Evolutionary conservation across 2,329 filamentous ascomycete species (phyloP).

Genomic region (Fusarium setosum): DNA sequence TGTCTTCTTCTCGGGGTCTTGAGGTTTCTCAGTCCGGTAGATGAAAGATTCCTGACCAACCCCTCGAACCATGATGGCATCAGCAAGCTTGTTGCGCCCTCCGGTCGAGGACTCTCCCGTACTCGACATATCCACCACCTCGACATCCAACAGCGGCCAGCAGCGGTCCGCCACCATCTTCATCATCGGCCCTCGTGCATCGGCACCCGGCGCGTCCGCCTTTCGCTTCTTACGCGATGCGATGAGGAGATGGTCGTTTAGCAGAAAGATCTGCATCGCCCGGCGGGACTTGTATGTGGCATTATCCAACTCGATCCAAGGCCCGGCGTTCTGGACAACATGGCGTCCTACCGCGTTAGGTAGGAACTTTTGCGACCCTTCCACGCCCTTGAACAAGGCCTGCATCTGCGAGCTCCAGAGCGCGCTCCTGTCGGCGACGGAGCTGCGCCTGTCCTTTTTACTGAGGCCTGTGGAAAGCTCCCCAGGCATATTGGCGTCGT

Average conservation of each 20-base stretch:
- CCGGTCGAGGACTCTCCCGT: constrained; percentile 65
- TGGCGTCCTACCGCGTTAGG: constrained; percentile 92
- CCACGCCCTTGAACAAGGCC: constrained; percentile 95
- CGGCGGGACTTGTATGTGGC: constrained; percentile 95
- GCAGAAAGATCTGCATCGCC: constrained; percentile 88
- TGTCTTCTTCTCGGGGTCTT: constrained; percentile 81
- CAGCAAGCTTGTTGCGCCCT: constrained; percentile 73
- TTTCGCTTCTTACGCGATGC: constrained; percentile 95
- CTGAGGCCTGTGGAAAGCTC: constrained; percentile 67
- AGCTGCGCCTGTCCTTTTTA: constrained; percentile 87
- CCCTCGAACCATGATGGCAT: constrained; percentile 89
- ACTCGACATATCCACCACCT: constrained; percentile 87
- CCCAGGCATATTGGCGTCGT: constrained; percentile 60
- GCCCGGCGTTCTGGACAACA: constrained; percentile 90
- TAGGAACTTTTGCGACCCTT: constrained; percentile 96
- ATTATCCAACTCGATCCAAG: constrained; percentile 97
- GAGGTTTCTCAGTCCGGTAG: constrained; percentile 87
- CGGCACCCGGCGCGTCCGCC: constrained; percentile 70
- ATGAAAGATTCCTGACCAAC: constrained; percentile 93
- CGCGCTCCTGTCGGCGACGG: constrained; percentile 77
- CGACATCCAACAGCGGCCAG: constrained; percentile 92
- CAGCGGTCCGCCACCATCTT: constrained; percentile 95
- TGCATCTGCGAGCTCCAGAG: constrained; percentile 77
- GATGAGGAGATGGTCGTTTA: constrained; percentile 94
- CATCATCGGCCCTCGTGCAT: constrained; percentile 65